Conservation (phyloP, 768 basidiomycete species). For the Boletus rubescentipes region DNA sequence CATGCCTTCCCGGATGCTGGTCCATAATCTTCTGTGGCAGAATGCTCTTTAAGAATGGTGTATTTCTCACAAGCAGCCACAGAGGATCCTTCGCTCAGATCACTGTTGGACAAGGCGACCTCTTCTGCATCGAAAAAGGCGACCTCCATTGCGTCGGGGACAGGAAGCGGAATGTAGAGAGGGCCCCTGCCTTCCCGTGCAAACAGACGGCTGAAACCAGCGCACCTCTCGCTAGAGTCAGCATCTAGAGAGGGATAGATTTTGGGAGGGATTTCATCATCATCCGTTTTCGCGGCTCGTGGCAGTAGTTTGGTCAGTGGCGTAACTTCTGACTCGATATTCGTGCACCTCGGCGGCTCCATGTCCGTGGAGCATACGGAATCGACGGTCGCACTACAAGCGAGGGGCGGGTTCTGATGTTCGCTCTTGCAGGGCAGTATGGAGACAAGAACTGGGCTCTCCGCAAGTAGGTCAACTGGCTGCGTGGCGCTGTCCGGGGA, state of each 20-base stretch:
- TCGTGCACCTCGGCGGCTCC: not conserved
- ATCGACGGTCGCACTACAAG: not conserved
- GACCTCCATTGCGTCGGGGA: constrained; percentile 15
- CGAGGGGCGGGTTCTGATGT: not conserved
- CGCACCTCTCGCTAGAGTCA: not conserved
- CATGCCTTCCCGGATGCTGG: not conserved
- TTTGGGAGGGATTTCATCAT: not conserved
- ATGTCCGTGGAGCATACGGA: not conserved
- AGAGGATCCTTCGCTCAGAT: not conserved
- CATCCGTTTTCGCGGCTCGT: not conserved
- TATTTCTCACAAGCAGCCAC: not conserved
- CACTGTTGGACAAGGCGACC: not conserved
- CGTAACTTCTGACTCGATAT: not conserved
- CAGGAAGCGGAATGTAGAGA: constrained; percentile 13
- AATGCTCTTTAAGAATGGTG: not conserved
- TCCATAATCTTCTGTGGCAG: not conserved
- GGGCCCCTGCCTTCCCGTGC: not conserved
- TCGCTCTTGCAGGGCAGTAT: not conserved
- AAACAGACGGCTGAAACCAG: not conserved
- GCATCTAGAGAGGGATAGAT: not conserved
- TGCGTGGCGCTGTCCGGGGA: not conserved
- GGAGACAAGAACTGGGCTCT: not conserved
- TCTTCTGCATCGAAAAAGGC: constrained; percentile 15
- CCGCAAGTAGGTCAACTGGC: not conserved
- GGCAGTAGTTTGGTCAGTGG: not conserved